These are phyloP conservation scores for Phyllosticta paracitricarpa DNA, from an alignment of 2,329 filamentous ascomycete genomes.

Conservation along the genomic window DNA sequence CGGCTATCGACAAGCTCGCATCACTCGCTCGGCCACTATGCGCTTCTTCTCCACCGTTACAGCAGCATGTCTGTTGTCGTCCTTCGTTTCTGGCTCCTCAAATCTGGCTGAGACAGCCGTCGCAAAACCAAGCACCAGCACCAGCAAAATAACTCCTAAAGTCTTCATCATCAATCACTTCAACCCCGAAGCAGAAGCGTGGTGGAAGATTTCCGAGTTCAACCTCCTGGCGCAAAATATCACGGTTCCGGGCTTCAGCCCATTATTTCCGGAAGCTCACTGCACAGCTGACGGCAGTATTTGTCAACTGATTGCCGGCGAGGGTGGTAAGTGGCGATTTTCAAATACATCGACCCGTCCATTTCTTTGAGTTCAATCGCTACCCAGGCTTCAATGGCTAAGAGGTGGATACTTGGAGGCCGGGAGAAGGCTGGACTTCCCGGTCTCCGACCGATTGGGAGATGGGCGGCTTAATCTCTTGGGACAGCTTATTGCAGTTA, in stretches of 20 bases:
- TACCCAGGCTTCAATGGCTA: background rate
- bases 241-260: slow-evolving; percentile 52
- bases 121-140: background rate
- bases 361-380: background rate
- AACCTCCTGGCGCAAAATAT: slow-evolving; percentile 49
- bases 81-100: slow-evolving; percentile 5
- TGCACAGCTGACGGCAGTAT: slow-evolving; percentile 52
- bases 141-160: slow-evolving; percentile 46
- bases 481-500: background rate
- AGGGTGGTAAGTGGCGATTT: slow-evolving; percentile 29
- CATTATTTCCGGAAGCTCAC: slow-evolving; percentile 53
- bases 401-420: background rate
- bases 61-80: background rate
- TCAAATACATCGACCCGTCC: background rate
- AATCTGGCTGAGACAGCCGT: background rate
- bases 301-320: slow-evolving; percentile 59
- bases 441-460: background rate
- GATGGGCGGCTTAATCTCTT: background rate
- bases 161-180: slow-evolving; percentile 56
- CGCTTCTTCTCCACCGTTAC: background rate
- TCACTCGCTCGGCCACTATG: background rate
- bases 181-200: slow-evolving; percentile 29
- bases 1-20: background rate
- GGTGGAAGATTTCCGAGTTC: slow-evolving; percentile 48
- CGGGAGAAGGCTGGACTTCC: background rate